Conservation (phyloP, 2,329 filamentous ascomycete genomes). For the Aspergillus sp. region DNA sequence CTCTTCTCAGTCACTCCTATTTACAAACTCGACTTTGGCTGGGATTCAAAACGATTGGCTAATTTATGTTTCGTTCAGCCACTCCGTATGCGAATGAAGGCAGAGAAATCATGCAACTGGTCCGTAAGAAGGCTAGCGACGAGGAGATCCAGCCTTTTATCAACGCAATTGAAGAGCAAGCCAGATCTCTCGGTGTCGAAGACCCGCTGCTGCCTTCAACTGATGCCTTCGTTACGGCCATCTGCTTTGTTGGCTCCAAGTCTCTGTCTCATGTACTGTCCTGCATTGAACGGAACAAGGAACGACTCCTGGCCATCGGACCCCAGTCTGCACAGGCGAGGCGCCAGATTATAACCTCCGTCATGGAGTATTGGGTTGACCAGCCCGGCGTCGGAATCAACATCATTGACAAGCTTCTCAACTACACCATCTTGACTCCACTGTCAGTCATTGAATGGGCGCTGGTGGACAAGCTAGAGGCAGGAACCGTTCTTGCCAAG, state of each 20-base stretch:
- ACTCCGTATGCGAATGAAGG: slow-evolving; percentile 82
- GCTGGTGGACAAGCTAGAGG: slow-evolving; percentile 65
- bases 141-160: slow-evolving; percentile 84
- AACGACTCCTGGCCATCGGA: slow-evolving; percentile 78
- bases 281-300: slow-evolving; percentile 92
- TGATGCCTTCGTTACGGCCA: slow-evolving; percentile 89
- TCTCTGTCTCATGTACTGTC: slow-evolving; percentile 94
- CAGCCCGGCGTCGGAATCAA: slow-evolving; percentile 90
- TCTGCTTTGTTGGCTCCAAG: slow-evolving; percentile 92
- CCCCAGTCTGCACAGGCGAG: slow-evolving; percentile 73
- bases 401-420: slow-evolving; percentile 94
- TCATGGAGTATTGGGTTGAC: slow-evolving; percentile 89
- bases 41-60: slow-evolving; percentile 13
- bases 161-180: slow-evolving; percentile 76
- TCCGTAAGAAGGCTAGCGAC: slow-evolving; percentile 81
- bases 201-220: slow-evolving; percentile 85
- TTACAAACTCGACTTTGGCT: neutral
- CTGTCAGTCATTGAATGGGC: slow-evolving; percentile 88
- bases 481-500: slow-evolving; percentile 69
- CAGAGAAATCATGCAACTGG: slow-evolving; percentile 74
- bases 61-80: slow-evolving; percentile 47
- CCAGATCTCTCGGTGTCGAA: slow-evolving; percentile 64
- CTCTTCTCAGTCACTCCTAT: neutral
- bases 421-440: slow-evolving; percentile 92
- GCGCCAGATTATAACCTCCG: slow-evolving; percentile 83